These are phyloP conservation scores for Tubosaeta sp. DNA, from an alignment of 768 basidiomycete species.

Conservation along the genomic window DNA sequence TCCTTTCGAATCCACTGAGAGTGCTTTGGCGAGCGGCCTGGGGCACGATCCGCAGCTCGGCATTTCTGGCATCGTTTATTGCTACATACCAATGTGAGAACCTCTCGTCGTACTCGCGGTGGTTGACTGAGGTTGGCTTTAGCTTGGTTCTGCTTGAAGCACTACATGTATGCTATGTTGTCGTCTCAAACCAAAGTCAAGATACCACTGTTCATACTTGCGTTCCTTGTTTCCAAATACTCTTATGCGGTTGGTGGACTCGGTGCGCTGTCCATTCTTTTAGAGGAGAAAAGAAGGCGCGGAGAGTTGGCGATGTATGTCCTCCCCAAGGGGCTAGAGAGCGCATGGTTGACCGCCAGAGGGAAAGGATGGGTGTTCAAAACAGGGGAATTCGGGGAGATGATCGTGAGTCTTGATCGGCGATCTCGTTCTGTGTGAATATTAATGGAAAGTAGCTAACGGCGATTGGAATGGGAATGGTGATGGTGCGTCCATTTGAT, in stretches of 20 bases:
- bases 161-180: conserved; percentile 51
- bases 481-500: conserved; percentile 54
- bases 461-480: conserved; percentile 85
- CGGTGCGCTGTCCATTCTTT: conserved; percentile 72
- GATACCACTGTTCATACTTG: conserved; percentile 45
- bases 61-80: conserved; percentile 84
- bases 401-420: conserved; percentile 42
- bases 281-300: conserved; percentile 85
- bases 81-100: conserved; percentile 74
- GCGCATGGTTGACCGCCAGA: conserved; percentile 77
- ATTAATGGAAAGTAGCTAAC: conserved; percentile 40
- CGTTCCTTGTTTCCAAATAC: conserved; percentile 59
- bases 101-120: neutral
- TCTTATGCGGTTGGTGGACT: conserved; percentile 74
- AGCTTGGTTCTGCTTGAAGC: conserved; percentile 68
- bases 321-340: conserved; percentile 86
- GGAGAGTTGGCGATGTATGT: conserved; percentile 92
- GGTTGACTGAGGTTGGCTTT: neutral
- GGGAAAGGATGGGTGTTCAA: conserved; percentile 72
- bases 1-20: conserved; percentile 58
- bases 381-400: conserved; percentile 67
- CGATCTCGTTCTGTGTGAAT: neutral
- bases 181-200: conserved; percentile 32
- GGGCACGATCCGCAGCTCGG: conserved; percentile 79
- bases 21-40: conserved; percentile 61